phyloP scores from a whole-genome alignment of 305 asterid species.

The Caryopteris hybrid region DNA sequence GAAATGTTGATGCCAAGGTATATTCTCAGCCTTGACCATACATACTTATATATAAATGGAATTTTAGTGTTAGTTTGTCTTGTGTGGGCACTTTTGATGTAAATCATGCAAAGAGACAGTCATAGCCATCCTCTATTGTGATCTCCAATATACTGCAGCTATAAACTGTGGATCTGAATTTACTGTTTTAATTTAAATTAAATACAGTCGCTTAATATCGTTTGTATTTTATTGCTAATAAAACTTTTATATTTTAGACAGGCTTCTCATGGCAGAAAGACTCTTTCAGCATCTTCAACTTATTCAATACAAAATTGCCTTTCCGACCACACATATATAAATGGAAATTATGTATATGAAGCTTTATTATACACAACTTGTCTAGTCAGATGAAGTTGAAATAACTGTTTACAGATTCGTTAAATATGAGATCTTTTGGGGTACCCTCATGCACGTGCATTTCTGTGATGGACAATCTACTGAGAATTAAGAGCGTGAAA shows the following conservation, averaged over 20 bases:
- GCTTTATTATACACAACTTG: not conserved
- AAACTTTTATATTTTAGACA: not conserved
- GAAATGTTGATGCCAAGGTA: slow-evolving; percentile 99
- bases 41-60: slow-evolving; percentile 5
- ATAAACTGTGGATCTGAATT: not conserved
- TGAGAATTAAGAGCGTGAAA: slow-evolving; percentile 3
- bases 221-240: no score
- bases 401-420: slow-evolving; percentile 10
- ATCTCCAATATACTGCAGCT: not conserved
- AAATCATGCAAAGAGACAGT: not conserved
- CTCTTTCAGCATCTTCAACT: slow-evolving; percentile 8
- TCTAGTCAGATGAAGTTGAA: slow-evolving; percentile 15
- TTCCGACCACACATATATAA: not conserved
- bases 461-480: not conserved
- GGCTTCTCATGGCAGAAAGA: slow-evolving; percentile 5
- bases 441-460: slow-evolving; percentile 6
- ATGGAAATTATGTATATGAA: slow-evolving; percentile 9
- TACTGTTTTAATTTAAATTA: not conserved
- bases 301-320: not conserved
- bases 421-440: slow-evolving; percentile 8
- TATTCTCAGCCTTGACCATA: slow-evolving; percentile 16
- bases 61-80: slow-evolving; percentile 6
- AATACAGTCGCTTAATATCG: not conserved
- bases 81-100: slow-evolving; percentile 1
- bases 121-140: not conserved